Evolutionary conservation across 2,329 filamentous ascomycete species (phyloP).

Genomic region (Penicillium italicum): DNA sequence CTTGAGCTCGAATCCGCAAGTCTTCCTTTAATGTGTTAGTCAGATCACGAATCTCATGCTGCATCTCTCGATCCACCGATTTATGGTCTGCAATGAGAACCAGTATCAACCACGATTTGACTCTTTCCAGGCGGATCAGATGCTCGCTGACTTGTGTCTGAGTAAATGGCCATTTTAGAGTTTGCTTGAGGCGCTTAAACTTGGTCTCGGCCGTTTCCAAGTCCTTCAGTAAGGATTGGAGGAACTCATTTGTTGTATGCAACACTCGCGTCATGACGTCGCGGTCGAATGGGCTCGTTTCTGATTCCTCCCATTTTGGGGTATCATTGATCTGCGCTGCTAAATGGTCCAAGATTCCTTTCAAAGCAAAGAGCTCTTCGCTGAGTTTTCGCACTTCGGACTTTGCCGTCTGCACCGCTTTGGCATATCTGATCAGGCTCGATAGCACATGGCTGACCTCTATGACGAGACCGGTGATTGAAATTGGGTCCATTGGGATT

Average conservation of each 20-base stretch:
- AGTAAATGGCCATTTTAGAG: slow-evolving; percentile 20
- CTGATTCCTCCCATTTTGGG: slow-evolving; percentile 1
- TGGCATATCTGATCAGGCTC: slow-evolving; percentile 16
- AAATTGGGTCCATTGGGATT: slow-evolving; percentile 16
- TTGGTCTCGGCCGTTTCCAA: slow-evolving; percentile 14
- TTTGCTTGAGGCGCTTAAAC: slow-evolving; percentile 17
- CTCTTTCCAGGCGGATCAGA: slow-evolving; percentile 15
- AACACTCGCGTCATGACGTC: slow-evolving; percentile 13
- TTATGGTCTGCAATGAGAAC: slow-evolving; percentile 20
- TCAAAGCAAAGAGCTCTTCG: slow-evolving; percentile 20
- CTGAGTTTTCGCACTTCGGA: slow-evolving; percentile 18
- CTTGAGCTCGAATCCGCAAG: slow-evolving; percentile 12
- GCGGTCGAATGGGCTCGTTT: slow-evolving; percentile 7
- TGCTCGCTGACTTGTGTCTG: slow-evolving; percentile 15
- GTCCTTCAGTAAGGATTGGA: slow-evolving; percentile 12
- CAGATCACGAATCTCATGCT: slow-evolving; percentile 14
- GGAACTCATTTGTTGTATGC: slow-evolving; percentile 13
- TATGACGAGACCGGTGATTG: slow-evolving; percentile 15
- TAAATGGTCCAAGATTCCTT: slow-evolving; percentile 18
- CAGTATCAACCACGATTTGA: slow-evolving; percentile 23
- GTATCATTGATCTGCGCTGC: slow-evolving; percentile 1
- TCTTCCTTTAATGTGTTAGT: slow-evolving; percentile 15
- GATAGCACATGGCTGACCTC: slow-evolving; percentile 16
- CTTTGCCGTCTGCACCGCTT: slow-evolving; percentile 15
- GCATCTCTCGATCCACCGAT: slow-evolving; percentile 12